Base-by-base conservation (phyloP, 495 filamentous ascomycete genomes). In the Penicillium maclennaniae region DNA sequence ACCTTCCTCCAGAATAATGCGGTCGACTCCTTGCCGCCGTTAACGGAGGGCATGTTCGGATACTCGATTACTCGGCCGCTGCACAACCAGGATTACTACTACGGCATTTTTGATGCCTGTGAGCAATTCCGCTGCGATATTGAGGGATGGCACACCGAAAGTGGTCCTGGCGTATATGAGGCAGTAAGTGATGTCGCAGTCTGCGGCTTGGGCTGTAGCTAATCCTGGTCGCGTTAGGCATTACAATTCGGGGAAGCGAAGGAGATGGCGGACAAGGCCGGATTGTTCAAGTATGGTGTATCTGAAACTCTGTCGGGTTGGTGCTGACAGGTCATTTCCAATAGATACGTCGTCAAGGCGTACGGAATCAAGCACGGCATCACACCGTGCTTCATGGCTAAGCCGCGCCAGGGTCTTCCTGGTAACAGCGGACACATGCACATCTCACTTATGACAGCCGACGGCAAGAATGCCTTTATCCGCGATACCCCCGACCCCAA, bases 371-470 rank as follows among this genome's bases (percentile, higher is more conserved):
- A 88, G 65, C 86, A 88, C 69, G 91, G 89, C 41, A 96, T 97
- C 61, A 96, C 89, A 0, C 93, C 93, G 1, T 92, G 89, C 66
- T 98, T 98, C 74, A 98, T 98, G 93, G 93, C 93, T n/a, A 98
- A 97, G 66, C 93, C 93, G 5, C 82, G 86, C 41, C 81, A 93
- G 60, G 90, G 90, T 0, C 71, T 97, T 0, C 93, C 93, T 0
- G 93, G 93, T 8, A 97, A 96, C 67, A 90, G 85, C 41, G 93
- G 93, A 1, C 93, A 98, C 69, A 93, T 96, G 81, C 93, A 98
- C 65, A 77, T 97, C 53, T 96, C 91, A 0, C 61, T 73, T 64
- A 83, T 89, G 12, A 85, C 88, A 19, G 74, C 79, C 37, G 65
- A 75, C 44, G 72, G 72, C 8, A 86, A 84, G 59, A 97, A 97